Percentiles rank a stretch among this genome's conserved stretches.
Conservation (phyloP, 2,329 filamentous ascomycete species). For the Niveomyces coronatus region DNA sequence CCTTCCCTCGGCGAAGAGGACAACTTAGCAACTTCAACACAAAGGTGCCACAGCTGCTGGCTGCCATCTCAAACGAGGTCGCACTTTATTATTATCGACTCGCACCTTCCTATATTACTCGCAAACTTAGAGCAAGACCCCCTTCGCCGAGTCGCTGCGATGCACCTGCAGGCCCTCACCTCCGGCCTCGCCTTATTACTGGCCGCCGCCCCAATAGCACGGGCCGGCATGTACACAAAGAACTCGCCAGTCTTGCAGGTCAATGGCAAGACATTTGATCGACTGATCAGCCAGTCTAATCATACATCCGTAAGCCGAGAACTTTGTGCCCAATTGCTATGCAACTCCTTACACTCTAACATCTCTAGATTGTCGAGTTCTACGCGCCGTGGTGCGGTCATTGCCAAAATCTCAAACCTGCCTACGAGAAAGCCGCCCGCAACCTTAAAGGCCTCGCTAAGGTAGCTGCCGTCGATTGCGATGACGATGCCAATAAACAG, state of each 20-base stretch:
- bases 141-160: not conserved
- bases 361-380: slow-evolving; percentile 59
- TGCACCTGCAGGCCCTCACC: slow-evolving; percentile 9
- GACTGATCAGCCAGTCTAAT: slow-evolving; percentile 77
- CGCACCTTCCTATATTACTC: not conserved
- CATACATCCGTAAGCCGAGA: slow-evolving; percentile 65
- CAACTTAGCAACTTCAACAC: too few relatives aligned
- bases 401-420: slow-evolving; percentile 90
- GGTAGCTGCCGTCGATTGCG: slow-evolving; percentile 89
- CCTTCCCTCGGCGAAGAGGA: not conserved
- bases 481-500: slow-evolving; percentile 83
- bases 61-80: too few relatives aligned
- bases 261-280: slow-evolving; percentile 67
- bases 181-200: slow-evolving; percentile 43
- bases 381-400: slow-evolving; percentile 98
- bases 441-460: slow-evolving; percentile 86
- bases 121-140: not conserved
- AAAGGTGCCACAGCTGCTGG: too few relatives aligned
- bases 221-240: slow-evolving; percentile 72
- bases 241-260: slow-evolving; percentile 80
- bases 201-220: slow-evolving; percentile 52
- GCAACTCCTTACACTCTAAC: slow-evolving; percentile 1
- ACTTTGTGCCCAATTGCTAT: slow-evolving; percentile 2
- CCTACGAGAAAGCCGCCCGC: slow-evolving; percentile 88
- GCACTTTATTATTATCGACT: too few relatives aligned